Conservation (phyloP, 2,329 filamentous ascomycete genomes). For the Diaporthe humulicola region DNA sequence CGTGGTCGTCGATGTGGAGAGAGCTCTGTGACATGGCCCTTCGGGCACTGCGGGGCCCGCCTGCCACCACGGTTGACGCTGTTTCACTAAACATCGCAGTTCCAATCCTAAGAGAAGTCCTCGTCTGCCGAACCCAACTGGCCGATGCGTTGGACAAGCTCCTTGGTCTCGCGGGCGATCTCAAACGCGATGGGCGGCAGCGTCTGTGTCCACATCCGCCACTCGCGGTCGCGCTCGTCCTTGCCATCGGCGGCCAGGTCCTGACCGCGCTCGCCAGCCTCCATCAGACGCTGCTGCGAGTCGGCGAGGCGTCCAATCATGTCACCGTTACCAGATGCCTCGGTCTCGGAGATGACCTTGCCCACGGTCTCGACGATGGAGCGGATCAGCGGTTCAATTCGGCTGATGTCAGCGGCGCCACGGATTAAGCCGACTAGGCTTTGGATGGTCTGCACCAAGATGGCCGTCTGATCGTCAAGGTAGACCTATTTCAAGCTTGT, state of each 20-base stretch:
- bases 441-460: constrained; percentile 84
- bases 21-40: background rate
- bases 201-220: constrained; percentile 76
- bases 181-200: constrained; percentile 89
- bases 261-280: constrained; percentile 72
- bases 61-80: constrained; percentile 8
- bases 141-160: constrained; percentile 63
- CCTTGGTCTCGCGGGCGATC: constrained; percentile 85
- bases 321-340: constrained; percentile 66
- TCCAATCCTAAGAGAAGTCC: constrained; percentile 45
- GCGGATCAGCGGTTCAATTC: constrained; percentile 77
- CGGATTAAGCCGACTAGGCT: constrained; percentile 82
- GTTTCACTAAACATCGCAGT: constrained; percentile 39
- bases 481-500: constrained; percentile 68
- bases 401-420: constrained; percentile 71
- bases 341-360: constrained; percentile 76
- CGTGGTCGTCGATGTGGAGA: constrained; percentile 13
- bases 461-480: constrained; percentile 85
- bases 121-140: constrained; percentile 45
- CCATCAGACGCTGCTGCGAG: constrained; percentile 75
- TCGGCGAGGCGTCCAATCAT: constrained; percentile 70
- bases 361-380: constrained; percentile 79
- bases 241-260: constrained; percentile 67
- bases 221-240: constrained; percentile 66
- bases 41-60: background rate